Evolutionary conservation across 805 yeast genomes (phyloP).

Genomic region (Kodamaea jinghongensis): DNA sequence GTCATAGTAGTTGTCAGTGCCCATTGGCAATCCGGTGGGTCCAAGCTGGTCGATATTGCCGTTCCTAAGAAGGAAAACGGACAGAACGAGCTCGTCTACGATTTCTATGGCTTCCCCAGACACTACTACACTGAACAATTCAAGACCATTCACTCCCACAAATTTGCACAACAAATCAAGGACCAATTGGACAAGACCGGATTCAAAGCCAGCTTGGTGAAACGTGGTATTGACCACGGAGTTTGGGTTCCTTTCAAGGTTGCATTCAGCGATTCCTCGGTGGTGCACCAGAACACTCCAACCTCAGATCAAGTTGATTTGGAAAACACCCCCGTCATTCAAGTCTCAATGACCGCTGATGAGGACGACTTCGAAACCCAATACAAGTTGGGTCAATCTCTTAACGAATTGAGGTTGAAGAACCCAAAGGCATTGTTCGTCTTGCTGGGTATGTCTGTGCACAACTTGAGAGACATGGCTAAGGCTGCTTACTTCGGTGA

Average conservation of each 20-base stretch:
- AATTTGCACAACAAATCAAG: constrained; percentile 45
- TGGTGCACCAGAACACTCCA: constrained; percentile 19
- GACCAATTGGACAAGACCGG: constrained; percentile 41
- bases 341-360: constrained; percentile 46
- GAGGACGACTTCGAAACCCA: constrained; percentile 40
- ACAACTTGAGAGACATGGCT: constrained; percentile 60
- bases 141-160: constrained; percentile 45
- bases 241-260: constrained; percentile 78
- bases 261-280: constrained; percentile 49
- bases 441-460: constrained; percentile 79
- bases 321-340: constrained; percentile 46
- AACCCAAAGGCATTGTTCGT: constrained; percentile 45
- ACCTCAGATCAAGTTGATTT: constrained; percentile 33
- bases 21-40: constrained; percentile 62
- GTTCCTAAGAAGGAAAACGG: constrained; percentile 29
- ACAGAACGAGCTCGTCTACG: constrained; percentile 62
- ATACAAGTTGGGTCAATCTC: constrained; percentile 53
- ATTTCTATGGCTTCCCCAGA: constrained; percentile 70
- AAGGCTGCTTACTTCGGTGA: constrained; percentile 15
- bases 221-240: constrained; percentile 81
- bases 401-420: constrained; percentile 46
- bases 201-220: constrained; percentile 40
- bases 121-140: constrained; percentile 63
- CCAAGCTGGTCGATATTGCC: constrained; percentile 47
- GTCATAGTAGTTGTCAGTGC: constrained; percentile 68